Percentiles rank a stretch among this genome's conserved stretches.
phyloP scores from a whole-genome alignment of 78 protist species.

The Protostelium mycophagum region DNA sequence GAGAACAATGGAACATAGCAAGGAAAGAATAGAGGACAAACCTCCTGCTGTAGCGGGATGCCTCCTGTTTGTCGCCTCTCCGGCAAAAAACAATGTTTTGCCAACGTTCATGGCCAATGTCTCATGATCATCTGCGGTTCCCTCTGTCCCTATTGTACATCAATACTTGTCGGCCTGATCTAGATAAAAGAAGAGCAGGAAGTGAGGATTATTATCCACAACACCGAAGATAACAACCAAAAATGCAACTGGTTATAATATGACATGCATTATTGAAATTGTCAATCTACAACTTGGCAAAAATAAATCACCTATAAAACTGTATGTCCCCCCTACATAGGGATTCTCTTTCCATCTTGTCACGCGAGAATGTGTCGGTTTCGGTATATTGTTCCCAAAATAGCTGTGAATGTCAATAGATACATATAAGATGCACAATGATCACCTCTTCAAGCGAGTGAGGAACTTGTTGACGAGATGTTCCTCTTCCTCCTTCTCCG shows the following conservation, averaged over 20 bases:
- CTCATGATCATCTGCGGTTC: background rate
- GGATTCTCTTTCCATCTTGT: background rate
- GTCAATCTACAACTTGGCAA: too few relatives aligned
- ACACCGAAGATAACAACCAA: too few relatives aligned
- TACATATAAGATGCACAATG: background rate
- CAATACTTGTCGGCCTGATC: too few relatives aligned
- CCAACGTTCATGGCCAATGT: background rate
- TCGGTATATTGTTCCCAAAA: background rate
- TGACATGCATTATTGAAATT: too few relatives aligned
- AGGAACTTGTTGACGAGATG: background rate
- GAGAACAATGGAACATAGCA: too few relatives aligned
- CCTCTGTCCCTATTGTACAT: background rate
- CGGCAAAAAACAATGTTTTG: constrained; percentile 30
- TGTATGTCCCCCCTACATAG: background rate
- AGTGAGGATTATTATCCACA: too few relatives aligned
- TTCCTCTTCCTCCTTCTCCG: background rate
- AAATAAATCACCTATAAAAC: background rate
- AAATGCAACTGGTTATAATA: too few relatives aligned
- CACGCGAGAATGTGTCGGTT: background rate
- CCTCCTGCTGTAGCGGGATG: constrained; percentile 56
- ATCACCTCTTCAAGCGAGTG: background rate
- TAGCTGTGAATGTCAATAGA: background rate
- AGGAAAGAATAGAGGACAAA: too few relatives aligned
- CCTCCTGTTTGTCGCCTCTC: constrained; percentile 34
- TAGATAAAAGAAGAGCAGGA: too few relatives aligned